Percentiles rank a stretch among this genome's conserved stretches.
phyloP scores from a whole-genome alignment of 306 rosid genomes.

The Lagenaria siceraria region DNA sequence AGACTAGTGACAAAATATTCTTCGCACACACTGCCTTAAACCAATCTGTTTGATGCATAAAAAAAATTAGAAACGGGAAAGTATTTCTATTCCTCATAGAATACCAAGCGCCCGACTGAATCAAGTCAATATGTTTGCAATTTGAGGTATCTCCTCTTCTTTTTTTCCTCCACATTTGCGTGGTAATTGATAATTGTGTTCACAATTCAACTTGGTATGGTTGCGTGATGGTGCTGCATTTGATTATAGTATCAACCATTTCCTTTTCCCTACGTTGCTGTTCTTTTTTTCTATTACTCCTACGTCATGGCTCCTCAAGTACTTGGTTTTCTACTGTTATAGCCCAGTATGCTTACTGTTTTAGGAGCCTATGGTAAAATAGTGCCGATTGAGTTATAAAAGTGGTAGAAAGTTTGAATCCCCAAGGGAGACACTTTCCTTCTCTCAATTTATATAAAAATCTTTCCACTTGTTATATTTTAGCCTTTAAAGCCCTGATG shows the following conservation, averaged over 20 bases:
- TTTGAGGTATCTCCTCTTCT: not conserved
- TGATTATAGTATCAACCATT: not conserved
- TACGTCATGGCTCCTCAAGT: not conserved
- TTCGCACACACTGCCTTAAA: not conserved
- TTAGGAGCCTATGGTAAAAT: not conserved
- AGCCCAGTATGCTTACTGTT: not conserved
- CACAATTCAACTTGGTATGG: not conserved
- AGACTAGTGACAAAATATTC: not conserved
- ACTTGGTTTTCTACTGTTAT: not conserved
- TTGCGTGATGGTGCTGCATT: not conserved
- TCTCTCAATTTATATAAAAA: not conserved
- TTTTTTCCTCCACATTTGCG: not conserved
- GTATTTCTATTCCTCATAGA: not conserved
- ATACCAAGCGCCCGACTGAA: not conserved
- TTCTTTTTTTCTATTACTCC: not conserved
- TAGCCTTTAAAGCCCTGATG: not conserved
- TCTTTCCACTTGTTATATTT: not conserved
- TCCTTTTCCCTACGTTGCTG: not conserved
- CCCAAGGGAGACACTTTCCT: not conserved
- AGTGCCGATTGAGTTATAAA: not conserved
- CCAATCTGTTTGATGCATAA: not conserved
- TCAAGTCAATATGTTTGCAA: not conserved
- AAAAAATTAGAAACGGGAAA: not conserved
- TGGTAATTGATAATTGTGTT: not conserved
- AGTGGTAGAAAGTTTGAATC: not conserved